Percentiles rank a stretch among this genome's conserved stretches.
Evolutionary conservation across 306 rosid genomes (phyloP).

Genomic region (Acacia crassicarpa): DNA sequence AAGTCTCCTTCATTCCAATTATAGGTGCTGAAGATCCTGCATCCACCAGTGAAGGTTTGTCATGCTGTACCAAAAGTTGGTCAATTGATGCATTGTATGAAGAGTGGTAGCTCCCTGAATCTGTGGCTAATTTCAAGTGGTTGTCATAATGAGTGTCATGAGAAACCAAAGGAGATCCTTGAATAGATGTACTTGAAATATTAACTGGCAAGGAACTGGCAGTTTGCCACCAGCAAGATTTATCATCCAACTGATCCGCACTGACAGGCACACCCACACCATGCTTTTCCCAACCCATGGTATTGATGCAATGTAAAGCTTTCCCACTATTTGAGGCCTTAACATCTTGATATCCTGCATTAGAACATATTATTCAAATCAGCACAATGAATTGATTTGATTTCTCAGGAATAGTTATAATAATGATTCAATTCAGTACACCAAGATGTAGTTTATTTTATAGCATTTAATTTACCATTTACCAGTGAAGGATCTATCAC

Average conservation of each 20-base stretch:
- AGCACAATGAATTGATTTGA: background rate
- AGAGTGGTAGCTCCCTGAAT: constrained; percentile 32
- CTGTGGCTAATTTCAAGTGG: constrained; percentile 34
- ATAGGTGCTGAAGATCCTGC: constrained; percentile 41
- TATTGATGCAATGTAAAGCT: constrained; percentile 31
- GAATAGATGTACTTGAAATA: constrained; percentile 35
- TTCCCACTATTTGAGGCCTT: constrained; percentile 39
- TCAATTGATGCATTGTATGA: constrained; percentile 40
- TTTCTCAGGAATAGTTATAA: background rate
- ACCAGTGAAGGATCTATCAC: background rate
- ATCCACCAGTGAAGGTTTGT: constrained; percentile 38
- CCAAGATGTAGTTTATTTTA: background rate
- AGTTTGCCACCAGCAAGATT: constrained; percentile 41
- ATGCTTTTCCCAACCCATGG: constrained; percentile 38
- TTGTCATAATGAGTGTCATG: constrained; percentile 40
- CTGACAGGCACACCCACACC: constrained; percentile 31
- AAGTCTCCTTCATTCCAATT: constrained; percentile 37
- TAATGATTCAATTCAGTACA: background rate
- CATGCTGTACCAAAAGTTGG: constrained; percentile 32
- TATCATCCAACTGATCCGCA: constrained; percentile 39
- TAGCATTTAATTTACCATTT: background rate
- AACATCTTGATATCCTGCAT: constrained; percentile 48
- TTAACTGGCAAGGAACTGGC: constrained; percentile 40
- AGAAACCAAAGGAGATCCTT: constrained; percentile 41
- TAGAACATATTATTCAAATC: background rate